Conservation (phyloP, 202 grass and related monocot genomes). For the Setaria viridis region DNA sequence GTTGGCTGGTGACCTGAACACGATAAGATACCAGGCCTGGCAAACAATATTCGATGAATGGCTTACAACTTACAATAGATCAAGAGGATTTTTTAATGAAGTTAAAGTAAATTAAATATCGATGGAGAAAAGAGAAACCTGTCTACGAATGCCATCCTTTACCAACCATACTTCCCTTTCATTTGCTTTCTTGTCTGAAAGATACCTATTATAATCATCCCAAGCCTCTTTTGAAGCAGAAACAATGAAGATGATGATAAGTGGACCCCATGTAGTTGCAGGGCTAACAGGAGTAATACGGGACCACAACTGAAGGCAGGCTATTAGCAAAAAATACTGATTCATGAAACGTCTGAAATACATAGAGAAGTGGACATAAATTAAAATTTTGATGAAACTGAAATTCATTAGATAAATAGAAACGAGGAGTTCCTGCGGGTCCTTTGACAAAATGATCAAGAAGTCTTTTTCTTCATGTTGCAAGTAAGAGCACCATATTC, state of each 20-base stretch:
- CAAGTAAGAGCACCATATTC: neutral
- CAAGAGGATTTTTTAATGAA: constrained; percentile 27
- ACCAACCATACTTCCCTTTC: constrained; percentile 79
- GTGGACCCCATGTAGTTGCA: constrained; percentile 89
- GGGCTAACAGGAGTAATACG: constrained; percentile 88
- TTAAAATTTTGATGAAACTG: neutral
- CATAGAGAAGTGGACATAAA: constrained; percentile 34
- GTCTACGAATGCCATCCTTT: constrained; percentile 71
- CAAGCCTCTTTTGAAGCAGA: constrained; percentile 96
- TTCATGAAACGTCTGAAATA: constrained; percentile 94
- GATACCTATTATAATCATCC: constrained; percentile 98
- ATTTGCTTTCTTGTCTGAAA: constrained; percentile 93
- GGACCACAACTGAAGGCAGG: constrained; percentile 92
- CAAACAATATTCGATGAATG: constrained; percentile 14
- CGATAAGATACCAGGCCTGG: neutral
- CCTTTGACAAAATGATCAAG: constrained; percentile 17
- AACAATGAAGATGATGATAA: constrained; percentile 90
- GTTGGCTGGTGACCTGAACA: neutral
- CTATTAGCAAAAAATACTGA: constrained; percentile 94
- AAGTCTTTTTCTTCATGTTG: neutral
- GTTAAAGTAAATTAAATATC: constrained; percentile 35
- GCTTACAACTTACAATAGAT: constrained; percentile 16
- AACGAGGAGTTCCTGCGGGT: constrained; percentile 7
- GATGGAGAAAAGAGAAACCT: constrained; percentile 53
- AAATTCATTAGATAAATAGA: constrained; percentile 16